Evolutionary conservation across 805 yeast species (phyloP).

Genomic region (Ogataea corticis): DNA sequence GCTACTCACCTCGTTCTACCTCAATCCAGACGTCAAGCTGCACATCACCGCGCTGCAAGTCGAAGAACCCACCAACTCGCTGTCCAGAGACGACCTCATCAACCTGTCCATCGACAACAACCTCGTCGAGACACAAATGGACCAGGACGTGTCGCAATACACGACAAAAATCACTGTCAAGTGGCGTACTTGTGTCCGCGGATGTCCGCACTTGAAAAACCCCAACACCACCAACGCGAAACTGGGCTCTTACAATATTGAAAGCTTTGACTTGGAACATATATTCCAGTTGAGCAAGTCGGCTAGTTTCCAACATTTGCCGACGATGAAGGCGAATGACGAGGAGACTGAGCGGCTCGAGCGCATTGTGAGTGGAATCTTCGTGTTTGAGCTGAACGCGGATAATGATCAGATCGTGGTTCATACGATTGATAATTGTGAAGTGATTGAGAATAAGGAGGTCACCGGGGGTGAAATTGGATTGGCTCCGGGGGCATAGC

Average conservation of each 20-base stretch:
- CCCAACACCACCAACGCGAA: constrained; percentile 27
- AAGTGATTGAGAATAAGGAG: constrained; percentile 49
- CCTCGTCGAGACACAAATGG: constrained; percentile 14
- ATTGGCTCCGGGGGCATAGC: constrained; percentile 22
- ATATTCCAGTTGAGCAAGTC: constrained; percentile 11
- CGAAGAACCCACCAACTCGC: constrained; percentile 31
- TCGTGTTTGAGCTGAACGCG: constrained; percentile 63
- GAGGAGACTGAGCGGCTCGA: constrained; percentile 39
- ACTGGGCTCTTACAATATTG: constrained; percentile 28
- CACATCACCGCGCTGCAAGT: constrained; percentile 48
- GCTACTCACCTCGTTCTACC: constrained; percentile 53
- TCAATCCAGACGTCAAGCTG: constrained; percentile 51
- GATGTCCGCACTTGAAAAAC: constrained; percentile 47
- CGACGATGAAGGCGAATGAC: constrained; percentile 6
- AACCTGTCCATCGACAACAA: constrained; percentile 27
- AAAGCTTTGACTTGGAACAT: constrained; percentile 21
- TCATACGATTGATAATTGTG: constrained; percentile 68
- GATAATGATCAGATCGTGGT: constrained; percentile 55
- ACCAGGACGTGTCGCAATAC: constrained; percentile 33
- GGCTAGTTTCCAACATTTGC: background rate
- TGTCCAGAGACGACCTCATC: constrained; percentile 29
- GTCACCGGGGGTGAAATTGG: constrained; percentile 16
- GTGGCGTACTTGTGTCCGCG: constrained; percentile 58
- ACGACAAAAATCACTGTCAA: constrained; percentile 53
- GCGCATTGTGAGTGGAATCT: constrained; percentile 52